Percentiles rank a stretch among this genome's conserved stretches.
These are phyloP conservation scores for Podaxis rugospora DNA, from an alignment of 768 basidiomycete species.

Conservation along the genomic window DNA sequence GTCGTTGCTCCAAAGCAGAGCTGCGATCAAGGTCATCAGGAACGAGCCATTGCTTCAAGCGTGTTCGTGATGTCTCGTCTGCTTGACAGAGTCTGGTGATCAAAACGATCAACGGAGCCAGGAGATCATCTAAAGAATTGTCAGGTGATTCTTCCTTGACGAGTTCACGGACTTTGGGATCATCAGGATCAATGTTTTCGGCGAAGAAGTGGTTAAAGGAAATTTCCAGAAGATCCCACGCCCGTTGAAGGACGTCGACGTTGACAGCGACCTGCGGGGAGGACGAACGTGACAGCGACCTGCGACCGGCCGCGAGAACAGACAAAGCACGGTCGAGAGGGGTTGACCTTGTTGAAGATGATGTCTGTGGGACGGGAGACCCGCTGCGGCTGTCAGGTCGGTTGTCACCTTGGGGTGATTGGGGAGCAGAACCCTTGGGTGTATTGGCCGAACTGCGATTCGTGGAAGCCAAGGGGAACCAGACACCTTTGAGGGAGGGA, in stretches of 20 bases:
- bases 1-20: constrained; percentile 64
- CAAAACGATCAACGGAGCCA: constrained; percentile 75
- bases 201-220: constrained; percentile 62
- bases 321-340: constrained; percentile 58
- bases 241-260: constrained; percentile 54
- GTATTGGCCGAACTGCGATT: constrained; percentile 30
- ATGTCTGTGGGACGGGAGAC: constrained; percentile 31
- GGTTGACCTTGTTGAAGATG: constrained; percentile 33
- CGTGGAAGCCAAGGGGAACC: constrained; percentile 51
- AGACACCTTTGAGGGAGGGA: constrained; percentile 47
- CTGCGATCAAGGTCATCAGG: constrained; percentile 81
- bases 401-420: constrained; percentile 25
- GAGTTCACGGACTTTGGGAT: constrained; percentile 50
- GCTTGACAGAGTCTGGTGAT: constrained; percentile 66
- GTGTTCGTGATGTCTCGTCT: constrained; percentile 50
- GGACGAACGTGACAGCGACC: constrained; percentile 47
- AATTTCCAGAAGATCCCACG: constrained; percentile 66
- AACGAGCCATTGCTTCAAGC: constrained; percentile 64
- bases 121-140: constrained; percentile 66
- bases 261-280: constrained; percentile 29
- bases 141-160: constrained; percentile 46
- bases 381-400: constrained; percentile 35
- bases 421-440: constrained; percentile 33
- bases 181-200: constrained; percentile 58
- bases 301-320: constrained; percentile 47